Conservation (phyloP, 2,329 filamentous ascomycete species). For the Emergomyces pasteurianus region DNA sequence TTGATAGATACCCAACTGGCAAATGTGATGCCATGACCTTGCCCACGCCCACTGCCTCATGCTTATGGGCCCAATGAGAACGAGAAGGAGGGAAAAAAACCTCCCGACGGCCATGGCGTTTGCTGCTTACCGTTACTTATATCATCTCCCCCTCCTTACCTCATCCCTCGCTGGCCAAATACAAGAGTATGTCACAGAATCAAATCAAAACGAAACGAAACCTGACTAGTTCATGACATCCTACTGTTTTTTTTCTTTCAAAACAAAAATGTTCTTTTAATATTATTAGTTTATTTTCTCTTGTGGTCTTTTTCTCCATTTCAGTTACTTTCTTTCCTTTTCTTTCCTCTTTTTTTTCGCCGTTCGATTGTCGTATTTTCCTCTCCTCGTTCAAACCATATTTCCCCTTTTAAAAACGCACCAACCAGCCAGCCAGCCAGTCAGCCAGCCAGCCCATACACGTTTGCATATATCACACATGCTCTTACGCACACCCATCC, state of each 20-base stretch:
- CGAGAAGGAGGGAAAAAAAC: neutral
- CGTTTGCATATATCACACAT: neutral
- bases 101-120: neutral
- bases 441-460: neutral
- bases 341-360: no score
- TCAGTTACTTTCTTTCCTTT: neutral
- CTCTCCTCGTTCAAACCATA: neutral
- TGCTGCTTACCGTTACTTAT: neutral
- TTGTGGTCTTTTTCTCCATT: neutral
- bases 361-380: no score
- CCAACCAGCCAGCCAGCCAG: no score
- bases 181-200: neutral
- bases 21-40: neutral
- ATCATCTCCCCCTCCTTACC: neutral
- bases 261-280: neutral
- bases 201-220: neutral
- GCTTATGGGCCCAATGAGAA: neutral
- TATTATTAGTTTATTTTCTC: neutral
- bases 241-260: neutral
- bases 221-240: neutral
- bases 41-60: neutral
- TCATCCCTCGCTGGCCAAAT: neutral
- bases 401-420: neutral
- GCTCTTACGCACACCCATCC: neutral
- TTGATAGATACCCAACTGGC: slow-evolving; percentile 2